Evolutionary conservation across 192 early-diverging fungal genomes (phyloP).

Genomic region (Mortierella antarctica): DNA sequence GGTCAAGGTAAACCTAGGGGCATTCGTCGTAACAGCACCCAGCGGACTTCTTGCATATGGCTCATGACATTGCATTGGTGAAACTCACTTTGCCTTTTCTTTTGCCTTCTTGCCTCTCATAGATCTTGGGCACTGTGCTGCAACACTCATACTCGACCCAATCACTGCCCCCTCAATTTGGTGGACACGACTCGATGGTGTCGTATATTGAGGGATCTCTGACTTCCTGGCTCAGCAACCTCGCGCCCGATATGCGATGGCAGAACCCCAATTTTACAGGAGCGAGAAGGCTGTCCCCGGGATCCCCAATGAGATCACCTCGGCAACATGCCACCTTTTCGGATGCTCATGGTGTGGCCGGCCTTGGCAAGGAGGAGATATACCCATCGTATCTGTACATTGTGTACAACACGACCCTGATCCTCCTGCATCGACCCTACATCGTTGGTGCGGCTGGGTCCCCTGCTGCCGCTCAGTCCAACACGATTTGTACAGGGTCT

Average conservation of each 20-base stretch:
- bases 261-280: slow-evolving; percentile 17
- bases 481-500: slow-evolving; percentile 48
- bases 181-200: slow-evolving; percentile 49
- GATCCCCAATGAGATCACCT: slow-evolving; percentile 18
- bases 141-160: slow-evolving; percentile 53
- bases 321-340: neutral
- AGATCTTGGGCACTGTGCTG: slow-evolving; percentile 45
- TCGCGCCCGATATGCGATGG: slow-evolving; percentile 50
- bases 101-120: neutral
- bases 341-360: neutral
- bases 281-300: slow-evolving; percentile 13
- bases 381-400: slow-evolving; percentile 51
- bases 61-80: neutral
- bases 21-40: neutral
- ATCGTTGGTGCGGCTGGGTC: slow-evolving; percentile 55
- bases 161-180: slow-evolving; percentile 45
- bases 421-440: slow-evolving; percentile 62
- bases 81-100: neutral
- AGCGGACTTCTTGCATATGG: neutral
- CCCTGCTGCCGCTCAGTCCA: slow-evolving; percentile 44
- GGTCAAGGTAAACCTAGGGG: slow-evolving; percentile 32
- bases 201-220: slow-evolving; percentile 49
- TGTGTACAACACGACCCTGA: slow-evolving; percentile 57
- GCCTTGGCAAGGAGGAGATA: slow-evolving; percentile 25
- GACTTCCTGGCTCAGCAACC: slow-evolving; percentile 48